Percentiles rank a stretch among this genome's conserved stretches.
These are phyloP conservation scores for Aspergillus carbonarius DNA, from an alignment of 2,329 filamentous ascomycete species.

Conservation along the genomic window DNA sequence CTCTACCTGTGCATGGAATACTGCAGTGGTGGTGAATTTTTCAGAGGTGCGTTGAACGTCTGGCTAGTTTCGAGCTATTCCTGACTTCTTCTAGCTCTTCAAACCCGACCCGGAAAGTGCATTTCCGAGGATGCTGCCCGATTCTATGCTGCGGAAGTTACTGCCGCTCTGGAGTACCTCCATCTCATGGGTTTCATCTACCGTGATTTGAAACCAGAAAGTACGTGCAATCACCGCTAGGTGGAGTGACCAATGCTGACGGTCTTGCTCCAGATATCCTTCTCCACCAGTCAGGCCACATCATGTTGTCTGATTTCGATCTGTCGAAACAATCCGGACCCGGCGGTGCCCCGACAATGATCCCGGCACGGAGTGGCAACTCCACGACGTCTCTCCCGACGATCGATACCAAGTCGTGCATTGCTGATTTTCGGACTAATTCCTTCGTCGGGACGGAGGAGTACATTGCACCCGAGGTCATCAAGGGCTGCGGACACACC, in stretches of 20 bases:
- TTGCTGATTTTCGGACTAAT: conserved; percentile 96
- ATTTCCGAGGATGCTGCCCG: conserved; percentile 95
- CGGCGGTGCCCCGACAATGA: conserved; percentile 96
- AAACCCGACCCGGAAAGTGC: conserved; percentile 95
- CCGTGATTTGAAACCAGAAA: conserved; percentile 93
- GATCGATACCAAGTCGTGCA: conserved; percentile 98
- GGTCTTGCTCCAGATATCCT: conserved; percentile 74
- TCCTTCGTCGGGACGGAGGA: conserved; percentile 98
- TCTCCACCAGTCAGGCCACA: conserved; percentile 97
- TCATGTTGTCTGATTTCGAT: conserved; percentile 99
- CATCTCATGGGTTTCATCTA: conserved; percentile 99
- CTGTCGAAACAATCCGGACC: conserved; percentile 96
- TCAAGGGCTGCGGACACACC: conserved; percentile 97
- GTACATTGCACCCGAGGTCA: conserved; percentile 98
- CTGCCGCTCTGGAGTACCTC: conserved; percentile 90
- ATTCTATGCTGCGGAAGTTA: conserved; percentile 97
- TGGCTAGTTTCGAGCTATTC: neutral
- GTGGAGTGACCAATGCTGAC: conserved; percentile 22
- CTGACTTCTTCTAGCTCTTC: conserved; percentile 60
- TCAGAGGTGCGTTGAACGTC: conserved; percentile 57
- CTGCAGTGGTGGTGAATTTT: conserved; percentile 98
- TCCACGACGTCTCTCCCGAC: conserved; percentile 84
- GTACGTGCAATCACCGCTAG: conserved; percentile 55
- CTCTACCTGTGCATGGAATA: conserved; percentile 99
- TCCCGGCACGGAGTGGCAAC: conserved; percentile 83